Base-by-base conservation (phyloP, 2,329 filamentous ascomycete genomes). In the Sclerotinia subarctica region DNA sequence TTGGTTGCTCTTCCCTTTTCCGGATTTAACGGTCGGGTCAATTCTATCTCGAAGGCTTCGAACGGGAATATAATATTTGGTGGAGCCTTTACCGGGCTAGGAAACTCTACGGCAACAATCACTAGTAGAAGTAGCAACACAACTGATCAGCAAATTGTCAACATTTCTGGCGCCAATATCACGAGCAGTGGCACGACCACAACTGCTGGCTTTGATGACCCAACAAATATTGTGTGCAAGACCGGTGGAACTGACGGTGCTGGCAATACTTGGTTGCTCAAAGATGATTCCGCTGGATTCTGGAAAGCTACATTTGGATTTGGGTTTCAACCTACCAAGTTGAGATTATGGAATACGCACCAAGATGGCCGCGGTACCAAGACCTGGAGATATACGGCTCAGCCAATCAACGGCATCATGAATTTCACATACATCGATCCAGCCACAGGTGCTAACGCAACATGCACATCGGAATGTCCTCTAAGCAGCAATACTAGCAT, bases 1-100 rank as follows among this genome's bases (percentile, higher is more conserved):
- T 97, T 92, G 90, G 86, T 85, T 26, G 90, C 92, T 75, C 81
- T 99, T 68, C 90, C 94, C 2, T 99, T 99, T 81, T 88, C 89
- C 52, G 96, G 96, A 29, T 96, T 99, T 80, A 98, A 98, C 79
- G 94, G 94, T 35, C 92, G 92, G 2, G 93, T 99, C 64, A 87
- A 87, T 70, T 91, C 94, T 49, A 98, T 99, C 73, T 85, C 88
- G 63, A 93, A 92, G 80, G 87, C 89, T 26, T 83, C 89, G 1
- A 90, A 92, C 73, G 92, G 91, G 11, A 91, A 96, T 76, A 91
- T 99, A 72, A 86, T 98, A 67, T 99, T 97, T 77, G 96, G 93
- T 58, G 95, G 95, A 62, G 87, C 86, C 67, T 99, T 99, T 77
- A 93, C 92, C 68, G 93, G 93, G 10, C 81, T 98, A 11, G 93